Conservation (phyloP, 805 yeast species). For the Kodamaea kakaduensis region DNA sequence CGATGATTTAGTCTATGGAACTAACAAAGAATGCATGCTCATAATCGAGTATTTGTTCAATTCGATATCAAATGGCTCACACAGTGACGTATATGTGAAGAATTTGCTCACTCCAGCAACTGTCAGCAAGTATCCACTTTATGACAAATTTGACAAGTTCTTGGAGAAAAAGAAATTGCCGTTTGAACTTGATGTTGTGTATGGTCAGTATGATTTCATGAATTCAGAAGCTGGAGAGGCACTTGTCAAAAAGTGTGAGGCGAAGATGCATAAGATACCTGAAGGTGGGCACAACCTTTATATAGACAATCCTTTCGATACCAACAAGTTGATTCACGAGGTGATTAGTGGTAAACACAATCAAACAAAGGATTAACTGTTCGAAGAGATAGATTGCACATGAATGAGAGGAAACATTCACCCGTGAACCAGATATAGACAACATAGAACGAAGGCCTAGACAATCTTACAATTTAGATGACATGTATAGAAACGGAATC, state of each 20-base stretch:
- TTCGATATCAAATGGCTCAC: constrained; percentile 35
- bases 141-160: constrained; percentile 47
- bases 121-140: constrained; percentile 61
- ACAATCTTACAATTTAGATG: too few relatives aligned
- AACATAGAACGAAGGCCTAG: too few relatives aligned
- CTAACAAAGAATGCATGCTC: constrained; percentile 32
- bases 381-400: too few relatives aligned
- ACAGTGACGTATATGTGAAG: constrained; percentile 42
- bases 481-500: too few relatives aligned
- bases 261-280: constrained; percentile 15
- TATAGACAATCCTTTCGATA: constrained; percentile 43
- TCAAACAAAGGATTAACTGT: too few relatives aligned
- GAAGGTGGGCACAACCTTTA: constrained; percentile 45
- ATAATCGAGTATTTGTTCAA: constrained; percentile 41
- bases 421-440: too few relatives aligned
- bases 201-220: constrained; percentile 79
- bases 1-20: constrained; percentile 36
- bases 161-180: constrained; percentile 17
- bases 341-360: too few relatives aligned
- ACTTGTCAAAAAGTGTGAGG: constrained; percentile 18
- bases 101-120: constrained; percentile 53
- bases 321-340: constrained; percentile 24
- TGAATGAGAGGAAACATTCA: too few relatives aligned
- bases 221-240: constrained; percentile 49
- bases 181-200: constrained; percentile 45